Evolutionary conservation across 106 monocot genomes (phyloP), one percentile per base, ranked within the genome.

Genomic region (Apostasia shenzhenica): DNA sequence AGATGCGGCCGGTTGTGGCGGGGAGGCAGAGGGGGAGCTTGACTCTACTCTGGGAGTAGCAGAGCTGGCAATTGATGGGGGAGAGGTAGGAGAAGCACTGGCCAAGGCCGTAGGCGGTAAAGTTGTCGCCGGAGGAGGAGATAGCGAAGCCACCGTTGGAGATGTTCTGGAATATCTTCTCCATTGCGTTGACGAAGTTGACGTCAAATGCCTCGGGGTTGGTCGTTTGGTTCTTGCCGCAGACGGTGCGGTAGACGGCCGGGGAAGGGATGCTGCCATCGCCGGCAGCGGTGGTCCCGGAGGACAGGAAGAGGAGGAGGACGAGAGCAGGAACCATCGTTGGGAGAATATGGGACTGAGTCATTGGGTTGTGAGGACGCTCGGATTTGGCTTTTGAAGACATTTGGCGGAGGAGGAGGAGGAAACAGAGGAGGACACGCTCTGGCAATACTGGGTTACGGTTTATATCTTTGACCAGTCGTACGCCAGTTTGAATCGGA

Each of bases 31-130:
- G 73, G 55, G 77, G 82, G 26, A 82, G 74, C 53, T 63, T 65
- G 4, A 74, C 66, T 1, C 82, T 44, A 65, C 74, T 74, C 49
- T 77, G 46, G 4, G 82, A 63, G 55, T 78, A 78, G 60, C 82
- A 82, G 66, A 78, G 69, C 74, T 74, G 77, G 70, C 82, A 78
- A 54, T 74, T 49, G 41, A 74, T 61, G 8, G 59, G 14, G 61
- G 82, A 74, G 70, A 82, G 82, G 67, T 82, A 73, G 12, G 37
- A 5, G 74, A 74, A 78, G 70, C 82, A 82, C 74, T 82, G 77
- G 64, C 70, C 77, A 6, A 78, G 54, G 69, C 70, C 74, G 65
- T 54, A 82, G 26, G 74, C 82, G 38, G 73, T 57, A 9, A 38
- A 10, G 14, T 2, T 1, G 45, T 55, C 2, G 14, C 41, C 45